Percentiles rank a stretch among this genome's conserved stretches.
These are phyloP conservation scores for Zychaea mexicana DNA, from an alignment of 371 early-diverging fungal genomes.

Conservation along the genomic window DNA sequence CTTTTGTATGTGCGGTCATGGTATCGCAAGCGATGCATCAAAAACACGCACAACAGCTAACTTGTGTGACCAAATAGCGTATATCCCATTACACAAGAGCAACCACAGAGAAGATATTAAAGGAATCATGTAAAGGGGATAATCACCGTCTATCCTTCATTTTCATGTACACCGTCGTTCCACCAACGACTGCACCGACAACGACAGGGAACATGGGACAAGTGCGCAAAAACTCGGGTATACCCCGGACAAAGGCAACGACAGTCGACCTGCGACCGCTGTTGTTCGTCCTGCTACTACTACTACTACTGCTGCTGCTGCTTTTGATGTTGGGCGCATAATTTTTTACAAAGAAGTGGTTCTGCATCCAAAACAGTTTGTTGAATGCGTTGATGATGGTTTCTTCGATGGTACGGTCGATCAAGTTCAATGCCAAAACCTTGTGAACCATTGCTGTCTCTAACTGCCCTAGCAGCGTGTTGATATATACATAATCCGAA, in stretches of 20 bases:
- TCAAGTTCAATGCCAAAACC: constrained; percentile 57
- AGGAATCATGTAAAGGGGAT: background rate
- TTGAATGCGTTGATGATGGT: constrained; percentile 69
- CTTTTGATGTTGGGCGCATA: constrained; percentile 31
- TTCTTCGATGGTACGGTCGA: constrained; percentile 4
- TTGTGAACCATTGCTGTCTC: constrained; percentile 62
- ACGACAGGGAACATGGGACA: constrained; percentile 23
- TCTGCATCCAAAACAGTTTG: constrained; percentile 88
- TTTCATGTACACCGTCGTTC: constrained; percentile 6
- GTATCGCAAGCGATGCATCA: constrained; percentile 2
- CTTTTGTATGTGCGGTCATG: background rate
- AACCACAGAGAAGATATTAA: background rate
- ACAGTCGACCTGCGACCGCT: constrained; percentile 6
- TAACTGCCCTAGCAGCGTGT: constrained; percentile 74
- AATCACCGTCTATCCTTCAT: background rate
- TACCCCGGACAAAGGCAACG: constrained; percentile 2
- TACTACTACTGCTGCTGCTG: background rate
- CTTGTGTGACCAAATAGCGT: background rate
- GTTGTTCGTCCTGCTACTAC: constrained; percentile 26
- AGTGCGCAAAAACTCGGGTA: background rate
- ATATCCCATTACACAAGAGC: background rate
- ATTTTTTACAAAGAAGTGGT: constrained; percentile 78
- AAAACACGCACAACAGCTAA: background rate
- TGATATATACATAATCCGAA: constrained; percentile 79
- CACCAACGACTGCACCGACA: constrained; percentile 33